Percentiles rank a stretch among this genome's conserved stretches.
These are phyloP conservation scores for Fraxinus angustifolia DNA, from an alignment of 305 asterid genomes.

Conservation along the genomic window DNA sequence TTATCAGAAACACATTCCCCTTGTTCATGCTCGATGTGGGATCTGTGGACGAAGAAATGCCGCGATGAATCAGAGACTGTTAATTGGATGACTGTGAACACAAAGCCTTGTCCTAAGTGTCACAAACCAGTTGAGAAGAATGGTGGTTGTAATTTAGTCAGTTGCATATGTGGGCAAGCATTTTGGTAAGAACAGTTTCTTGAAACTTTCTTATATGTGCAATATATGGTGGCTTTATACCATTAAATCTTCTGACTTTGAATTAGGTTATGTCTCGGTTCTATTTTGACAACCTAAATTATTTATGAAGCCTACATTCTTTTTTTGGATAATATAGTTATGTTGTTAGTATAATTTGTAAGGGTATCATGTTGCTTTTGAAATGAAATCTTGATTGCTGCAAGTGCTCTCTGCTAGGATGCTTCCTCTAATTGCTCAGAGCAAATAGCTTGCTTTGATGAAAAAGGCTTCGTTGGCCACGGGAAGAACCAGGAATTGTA, in stretches of 20 bases:
- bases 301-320: neutral
- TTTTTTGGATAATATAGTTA: neutral
- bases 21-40: conserved; percentile 94
- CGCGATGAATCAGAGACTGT: conserved; percentile 94
- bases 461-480: neutral
- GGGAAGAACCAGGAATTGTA: neutral
- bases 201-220: conserved; percentile 1
- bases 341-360: neutral
- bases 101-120: conserved; percentile 93
- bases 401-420: neutral
- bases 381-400: conserved; percentile 11
- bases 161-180: conserved; percentile 87
- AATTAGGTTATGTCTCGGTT: neutral
- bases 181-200: conserved; percentile 60
- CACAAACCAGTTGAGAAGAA: conserved; percentile 89
- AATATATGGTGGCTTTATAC: neutral
- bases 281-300: conserved; percentile 4
- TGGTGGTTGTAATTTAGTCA: conserved; percentile 89
- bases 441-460: neutral
- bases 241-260: neutral
- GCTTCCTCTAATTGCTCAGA: neutral
- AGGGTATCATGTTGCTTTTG: neutral
- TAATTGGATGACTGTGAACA: conserved; percentile 83
- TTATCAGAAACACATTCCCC: conserved; percentile 91
- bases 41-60: conserved; percentile 88